Base-by-base conservation (phyloP, 1,284 basidiomycete genomes). In the Fomes fomentarius region DNA sequence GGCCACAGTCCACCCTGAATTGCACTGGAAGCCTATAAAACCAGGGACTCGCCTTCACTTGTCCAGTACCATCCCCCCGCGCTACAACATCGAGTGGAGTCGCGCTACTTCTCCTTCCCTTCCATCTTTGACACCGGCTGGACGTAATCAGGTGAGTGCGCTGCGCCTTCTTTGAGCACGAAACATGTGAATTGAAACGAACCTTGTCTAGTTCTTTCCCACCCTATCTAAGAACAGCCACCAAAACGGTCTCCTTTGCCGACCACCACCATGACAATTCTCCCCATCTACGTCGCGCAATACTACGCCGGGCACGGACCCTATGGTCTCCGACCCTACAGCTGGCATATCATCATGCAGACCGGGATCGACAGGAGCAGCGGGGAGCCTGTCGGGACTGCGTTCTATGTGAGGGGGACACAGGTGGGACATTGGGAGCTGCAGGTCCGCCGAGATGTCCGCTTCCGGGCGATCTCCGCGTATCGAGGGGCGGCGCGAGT, bases 331-430 rank as follows among this genome's bases (percentile, higher is more conserved):
- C 39, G 38, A 4, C 49, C 51, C 0, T 52, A 51, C 51, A 17
- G 37, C 34, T 45, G 52, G 57, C 54, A 55, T 21, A 38, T 62
- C 41, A 35, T 42, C 33, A 34, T 62, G 34, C 52, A 57, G 38
- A 31, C 43, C 11, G 50, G 50, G 47, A 46, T 25, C 11, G 35
- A 7, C 22, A n/a, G n/a, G n/a, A n/a, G n/a, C n/a, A n/a, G 33
- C 30, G 44, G 37, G 5, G 31, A 19, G n/a, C 35, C 43, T 9
- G 11, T 50, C n/a, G 62, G 52, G 17, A 55, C 37, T 25, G 22
- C 37, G 10, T 61, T 53, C 44, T 56, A 33, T 48, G 43, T 61
- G 21, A 35, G 38, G 1, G 62, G 60, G 8, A 56, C 52, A 4
- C 15, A 34, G 2, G 48, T 46, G 15, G 39, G 49, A 2, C 58